Base-by-base conservation (phyloP, 208 protist genomes). In the Hexamita inflata region DNA sequence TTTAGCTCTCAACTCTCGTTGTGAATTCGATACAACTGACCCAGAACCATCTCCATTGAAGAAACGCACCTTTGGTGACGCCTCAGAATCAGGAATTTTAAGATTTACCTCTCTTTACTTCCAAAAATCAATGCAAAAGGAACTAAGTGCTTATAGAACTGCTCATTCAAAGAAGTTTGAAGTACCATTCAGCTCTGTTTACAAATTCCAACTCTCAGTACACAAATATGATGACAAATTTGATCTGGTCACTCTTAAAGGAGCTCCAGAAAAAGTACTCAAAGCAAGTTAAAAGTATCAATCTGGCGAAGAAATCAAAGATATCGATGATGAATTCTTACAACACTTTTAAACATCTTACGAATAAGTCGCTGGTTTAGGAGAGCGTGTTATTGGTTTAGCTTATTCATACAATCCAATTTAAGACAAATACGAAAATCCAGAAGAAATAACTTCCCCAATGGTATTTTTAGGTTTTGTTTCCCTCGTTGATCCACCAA, bases 401-500 rank as follows among this genome's bases (percentile, higher is more conserved):
- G 53, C 68, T 15, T 57, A 49, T 29, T 29, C n/a, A 11, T 28
- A 40, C 30, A 32, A 15, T 32, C 38, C 24, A 34, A 29, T n/a
- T 4, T 30, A 59, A 2, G 2, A 58, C 30, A 34, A 60, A 7
- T 4, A 29, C 7, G 34, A 75, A 35, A 57, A 59, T 75, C 2
- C 9, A n/a, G 39, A 75, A 11, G 19, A 19, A 35, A 19, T 4
- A 28, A 41, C 2, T 7, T 45, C 34, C 41, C 68, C 9, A 39
- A 13, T 92, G 0, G 81, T 62, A 24, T 92, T 94, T 70, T 78
- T 88, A 34, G 90, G 90, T 39, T 45, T 93, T 1, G 66, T 86
- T 28, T 80, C 83, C n/a, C 82, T 94, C 26, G 78, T 90, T 9
- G 91, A 94, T 83, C 91, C 91, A 39, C 91, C 90, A 32, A 68